phyloP scores from a whole-genome alignment of 306 rosid genomes.

The Citrullus colocynthis region DNA sequence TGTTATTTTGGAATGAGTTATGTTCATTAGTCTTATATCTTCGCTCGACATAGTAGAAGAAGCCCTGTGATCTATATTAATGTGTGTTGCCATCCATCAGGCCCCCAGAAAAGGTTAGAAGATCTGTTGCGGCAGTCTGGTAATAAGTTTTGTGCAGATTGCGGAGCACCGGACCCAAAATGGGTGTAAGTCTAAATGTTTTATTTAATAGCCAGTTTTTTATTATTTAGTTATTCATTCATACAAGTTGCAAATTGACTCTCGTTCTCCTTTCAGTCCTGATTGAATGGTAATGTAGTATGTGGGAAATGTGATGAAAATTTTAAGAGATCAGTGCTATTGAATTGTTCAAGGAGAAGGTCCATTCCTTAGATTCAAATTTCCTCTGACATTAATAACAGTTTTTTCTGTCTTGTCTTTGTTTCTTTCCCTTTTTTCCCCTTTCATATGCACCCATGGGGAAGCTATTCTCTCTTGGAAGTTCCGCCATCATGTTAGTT shows the following conservation, averaged over 20 bases:
- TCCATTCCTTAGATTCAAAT: not conserved
- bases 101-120: conserved; percentile 44
- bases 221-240: not conserved
- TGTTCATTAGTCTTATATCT: not conserved
- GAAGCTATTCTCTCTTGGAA: not conserved
- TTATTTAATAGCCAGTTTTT: not conserved
- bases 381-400: not conserved
- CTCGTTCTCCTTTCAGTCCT: not conserved
- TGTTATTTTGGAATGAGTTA: not conserved
- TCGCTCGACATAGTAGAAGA: not conserved
- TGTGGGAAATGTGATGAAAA: not conserved
- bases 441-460: not conserved
- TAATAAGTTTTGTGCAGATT: conserved; percentile 70
- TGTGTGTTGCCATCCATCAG: conserved; percentile 24
- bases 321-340: not conserved
- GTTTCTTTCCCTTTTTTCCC: not conserved
- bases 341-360: not conserved
- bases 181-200: conserved; percentile 68
- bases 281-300: not conserved
- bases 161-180: conserved; percentile 86
- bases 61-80: not conserved
- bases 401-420: not conserved
- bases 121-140: conserved; percentile 38
- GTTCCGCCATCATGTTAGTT: not conserved
- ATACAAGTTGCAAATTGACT: not conserved